These are phyloP conservation scores for Pharnaceum exiguum DNA, from an alignment of 148 eudicot species.

Conservation along the genomic window DNA sequence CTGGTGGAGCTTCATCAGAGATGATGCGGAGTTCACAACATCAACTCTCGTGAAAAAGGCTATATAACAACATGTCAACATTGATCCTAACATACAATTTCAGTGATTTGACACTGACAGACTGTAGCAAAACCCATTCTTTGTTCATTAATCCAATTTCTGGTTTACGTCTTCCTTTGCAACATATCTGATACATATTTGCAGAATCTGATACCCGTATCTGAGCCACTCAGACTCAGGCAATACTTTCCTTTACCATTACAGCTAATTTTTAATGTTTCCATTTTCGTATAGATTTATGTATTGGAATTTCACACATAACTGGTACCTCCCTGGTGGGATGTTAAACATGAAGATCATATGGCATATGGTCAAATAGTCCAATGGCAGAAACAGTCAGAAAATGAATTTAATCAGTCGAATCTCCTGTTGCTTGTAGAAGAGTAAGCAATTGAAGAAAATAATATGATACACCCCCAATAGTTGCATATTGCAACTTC, in stretches of 20 bases:
- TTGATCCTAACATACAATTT: neutral
- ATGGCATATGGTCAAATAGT: neutral
- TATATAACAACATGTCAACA: slow-evolving; percentile 25
- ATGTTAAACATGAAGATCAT: too few species aligned
- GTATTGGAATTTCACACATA: too few species aligned
- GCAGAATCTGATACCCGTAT: too few species aligned
- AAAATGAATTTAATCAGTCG: slow-evolving; percentile 1
- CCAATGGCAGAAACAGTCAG: neutral
- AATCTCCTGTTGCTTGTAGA: slow-evolving; percentile 44
- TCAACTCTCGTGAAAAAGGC: slow-evolving; percentile 49
- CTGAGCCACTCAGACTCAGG: too few species aligned
- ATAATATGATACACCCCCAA: slow-evolving; percentile 75
- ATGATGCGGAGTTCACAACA: slow-evolving; percentile 59
- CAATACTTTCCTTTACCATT: too few species aligned
- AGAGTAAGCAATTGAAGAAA: slow-evolving; percentile 57
- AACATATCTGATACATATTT: too few species aligned
- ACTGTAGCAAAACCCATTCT: slow-evolving; percentile 3
- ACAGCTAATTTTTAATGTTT: too few species aligned
- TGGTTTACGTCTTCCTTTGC: neutral
- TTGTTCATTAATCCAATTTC: slow-evolving; percentile 6
- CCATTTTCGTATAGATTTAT: too few species aligned
- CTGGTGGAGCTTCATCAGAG: slow-evolving; percentile 78
- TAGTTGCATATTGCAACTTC: slow-evolving; percentile 81
- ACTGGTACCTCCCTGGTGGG: too few species aligned
- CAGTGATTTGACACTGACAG: too few species aligned